Conservation (phyloP, 108 stramenopile genomes). For the Fragilaria radians region DNA sequence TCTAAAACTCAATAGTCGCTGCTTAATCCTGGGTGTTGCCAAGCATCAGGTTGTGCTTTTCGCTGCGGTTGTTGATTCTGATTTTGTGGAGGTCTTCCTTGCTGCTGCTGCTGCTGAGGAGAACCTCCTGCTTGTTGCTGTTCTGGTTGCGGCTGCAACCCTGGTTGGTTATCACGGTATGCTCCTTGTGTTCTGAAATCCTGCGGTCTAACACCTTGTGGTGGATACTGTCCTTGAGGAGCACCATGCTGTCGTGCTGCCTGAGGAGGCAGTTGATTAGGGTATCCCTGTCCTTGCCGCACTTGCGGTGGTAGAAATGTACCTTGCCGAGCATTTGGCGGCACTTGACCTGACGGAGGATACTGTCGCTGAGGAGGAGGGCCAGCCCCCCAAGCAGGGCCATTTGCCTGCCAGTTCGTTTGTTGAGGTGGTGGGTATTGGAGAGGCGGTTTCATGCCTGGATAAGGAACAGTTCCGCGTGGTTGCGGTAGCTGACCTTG, state of each 20-base stretch:
- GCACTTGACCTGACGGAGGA: slow-evolving; percentile 4
- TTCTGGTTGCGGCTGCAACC: neutral
- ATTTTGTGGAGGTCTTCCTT: slow-evolving; percentile 7
- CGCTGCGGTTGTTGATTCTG: slow-evolving; percentile 7
- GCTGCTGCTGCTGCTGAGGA: slow-evolving; percentile 6
- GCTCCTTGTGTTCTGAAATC: too few relatives aligned
- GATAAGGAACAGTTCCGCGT: too few relatives aligned
- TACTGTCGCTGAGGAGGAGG: neutral
- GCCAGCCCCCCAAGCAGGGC: neutral
- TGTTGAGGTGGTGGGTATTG: slow-evolving; percentile 6
- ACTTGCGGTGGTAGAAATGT: slow-evolving; percentile 8
- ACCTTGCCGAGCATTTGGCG: slow-evolving; percentile 2
- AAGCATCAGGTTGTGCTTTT: slow-evolving; percentile 14
- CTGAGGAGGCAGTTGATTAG: too few relatives aligned
- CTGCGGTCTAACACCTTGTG: too few relatives aligned
- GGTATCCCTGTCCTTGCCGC: slow-evolving; percentile 14
- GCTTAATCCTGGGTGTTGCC: slow-evolving; percentile 26
- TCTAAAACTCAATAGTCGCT: slow-evolving; percentile 10
- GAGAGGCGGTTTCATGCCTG: too few relatives aligned
- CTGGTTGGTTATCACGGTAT: too few relatives aligned
- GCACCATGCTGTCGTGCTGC: neutral
- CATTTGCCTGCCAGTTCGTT: neutral
- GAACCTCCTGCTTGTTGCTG: neutral
- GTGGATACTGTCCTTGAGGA: neutral
- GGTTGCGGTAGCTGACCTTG: slow-evolving; percentile 15